Percentiles rank a stretch among this genome's conserved stretches.
phyloP scores from a whole-genome alignment of 225 moss, liverwort and hornwort genomes.

The Marchantia paleacea region DNA sequence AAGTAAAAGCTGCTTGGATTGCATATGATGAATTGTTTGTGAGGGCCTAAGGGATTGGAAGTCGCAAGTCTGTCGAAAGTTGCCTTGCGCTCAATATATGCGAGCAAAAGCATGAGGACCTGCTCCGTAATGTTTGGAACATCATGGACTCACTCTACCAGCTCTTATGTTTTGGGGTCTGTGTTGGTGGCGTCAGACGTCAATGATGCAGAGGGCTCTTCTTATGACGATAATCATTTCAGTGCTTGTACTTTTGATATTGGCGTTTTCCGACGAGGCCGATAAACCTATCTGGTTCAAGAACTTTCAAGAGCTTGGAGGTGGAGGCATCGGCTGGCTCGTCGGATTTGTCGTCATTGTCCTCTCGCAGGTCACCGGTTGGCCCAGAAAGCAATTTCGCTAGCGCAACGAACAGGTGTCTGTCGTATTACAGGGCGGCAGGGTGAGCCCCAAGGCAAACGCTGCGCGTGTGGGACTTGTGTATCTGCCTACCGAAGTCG shows the following conservation, averaged over 20 bases:
- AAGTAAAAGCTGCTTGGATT: not conserved
- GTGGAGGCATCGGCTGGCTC: conserved; percentile 34
- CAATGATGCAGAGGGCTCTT: conserved; percentile 6
- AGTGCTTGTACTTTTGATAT: conserved; percentile 5
- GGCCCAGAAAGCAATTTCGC: conserved; percentile 17
- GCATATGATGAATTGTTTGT: not conserved
- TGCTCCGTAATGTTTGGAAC: not conserved
- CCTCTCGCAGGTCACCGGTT: conserved; percentile 22
- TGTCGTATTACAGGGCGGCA: too few species aligned
- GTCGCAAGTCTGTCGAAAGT: not conserved
- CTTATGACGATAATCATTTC: not conserved
- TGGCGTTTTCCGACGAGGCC: conserved; percentile 9
- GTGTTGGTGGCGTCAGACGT: conserved; percentile 21
- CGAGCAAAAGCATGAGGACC: not conserved
- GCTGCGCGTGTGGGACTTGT: too few species aligned
- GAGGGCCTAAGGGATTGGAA: not conserved
- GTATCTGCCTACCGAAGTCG: too few species aligned
- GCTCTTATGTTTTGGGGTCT: not conserved
- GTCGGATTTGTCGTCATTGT: conserved; percentile 27
- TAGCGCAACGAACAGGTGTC: not conserved
- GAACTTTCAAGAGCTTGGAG: conserved; percentile 19
- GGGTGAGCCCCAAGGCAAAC: too few species aligned
- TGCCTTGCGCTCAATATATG: not conserved
- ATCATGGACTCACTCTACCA: not conserved
- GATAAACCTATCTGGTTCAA: conserved; percentile 27